A percentile compares a stretch with the other conserved stretches of the same genome.
Conservation (phyloP, 2,329 filamentous ascomycete species). For the Cladosporium austrohemisphaericum region DNA sequence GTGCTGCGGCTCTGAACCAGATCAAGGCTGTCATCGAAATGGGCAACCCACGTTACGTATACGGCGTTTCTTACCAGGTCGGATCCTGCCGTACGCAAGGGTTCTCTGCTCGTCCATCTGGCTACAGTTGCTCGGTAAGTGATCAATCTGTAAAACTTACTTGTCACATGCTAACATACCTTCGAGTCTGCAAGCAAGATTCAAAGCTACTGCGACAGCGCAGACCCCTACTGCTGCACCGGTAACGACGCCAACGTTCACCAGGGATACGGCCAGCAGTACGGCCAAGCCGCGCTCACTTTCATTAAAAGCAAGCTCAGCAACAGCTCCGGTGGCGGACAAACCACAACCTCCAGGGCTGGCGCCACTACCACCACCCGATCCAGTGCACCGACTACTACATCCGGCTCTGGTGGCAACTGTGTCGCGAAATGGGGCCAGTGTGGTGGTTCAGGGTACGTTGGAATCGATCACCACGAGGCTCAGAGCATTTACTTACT, state of each 20-base stretch:
- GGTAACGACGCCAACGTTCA: slow-evolving; percentile 59
- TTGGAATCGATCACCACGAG: not conserved
- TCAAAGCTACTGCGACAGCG: slow-evolving; percentile 61
- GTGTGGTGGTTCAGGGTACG: slow-evolving; percentile 10
- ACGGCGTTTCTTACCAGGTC: slow-evolving; percentile 57
- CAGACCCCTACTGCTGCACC: slow-evolving; percentile 65
- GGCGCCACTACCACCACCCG: slow-evolving; percentile 1
- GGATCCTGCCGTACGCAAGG: slow-evolving; percentile 53
- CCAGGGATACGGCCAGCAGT: slow-evolving; percentile 59
- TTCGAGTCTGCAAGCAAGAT: slow-evolving; percentile 44
- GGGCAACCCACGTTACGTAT: slow-evolving; percentile 52
- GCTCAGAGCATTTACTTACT: not conserved
- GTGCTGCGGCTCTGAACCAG: slow-evolving; percentile 19
- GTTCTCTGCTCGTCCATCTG: slow-evolving; percentile 9
- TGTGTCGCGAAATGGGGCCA: slow-evolving; percentile 17
- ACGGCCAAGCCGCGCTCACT: slow-evolving; percentile 55
- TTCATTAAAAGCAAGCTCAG: slow-evolving; percentile 56
- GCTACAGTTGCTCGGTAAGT: slow-evolving; percentile 43
- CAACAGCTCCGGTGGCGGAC: not conserved
- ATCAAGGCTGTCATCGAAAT: slow-evolving; percentile 28
- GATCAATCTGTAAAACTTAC: not conserved
- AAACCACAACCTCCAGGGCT: not conserved
- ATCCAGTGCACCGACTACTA: not conserved
- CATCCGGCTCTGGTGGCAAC: not conserved
- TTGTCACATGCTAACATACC: not conserved